Evolutionary conservation across 352 stramenopile genomes (phyloP), one percentile per base, ranked within the genome.

Genomic region (Peronospora farinosa): DNA sequence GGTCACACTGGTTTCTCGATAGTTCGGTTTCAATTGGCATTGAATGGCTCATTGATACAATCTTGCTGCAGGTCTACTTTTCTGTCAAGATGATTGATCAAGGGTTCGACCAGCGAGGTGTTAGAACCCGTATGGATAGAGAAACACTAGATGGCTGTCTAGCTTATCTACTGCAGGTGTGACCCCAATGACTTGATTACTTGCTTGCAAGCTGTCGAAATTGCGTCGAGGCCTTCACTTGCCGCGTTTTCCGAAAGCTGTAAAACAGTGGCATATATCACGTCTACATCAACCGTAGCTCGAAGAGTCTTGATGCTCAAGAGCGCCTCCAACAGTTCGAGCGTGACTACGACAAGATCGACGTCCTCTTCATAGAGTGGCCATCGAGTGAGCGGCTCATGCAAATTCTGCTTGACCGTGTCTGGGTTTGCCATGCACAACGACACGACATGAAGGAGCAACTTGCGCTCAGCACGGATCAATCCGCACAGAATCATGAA

Each of bases 311-410:
- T 40, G 8, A 75, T 63, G 3, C 32, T 59, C 4, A 81, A 54
- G 0, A 86, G 54, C 0, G 51, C 37, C 10, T 65, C 47, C 9
- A 86, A 40, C 12, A 86, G 47, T 28, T 82, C 57, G 9, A 86
- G 54, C 10, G 69, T 73, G 13, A 81, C 51, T 32, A 82, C 47
- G 5, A 81, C 66, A n/a, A 69, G 51, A 36, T 86, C 74, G 1
- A 81, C 48, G 44, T 86, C 74, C 25, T 86, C 74, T 51, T 86
- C 74, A 45, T 78, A 86, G 17, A 86, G 46, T 3, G 74, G 74
- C 74, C 74, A 86, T 25, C 63, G 62, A 40, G 65, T 51, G 11
- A 86, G 58, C 33, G 66, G 63, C 21, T 76, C 60, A 35, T 76
- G 68, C 16, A 84, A 55, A 11, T 66, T 69, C 23, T 72, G 58